phyloP scores from a whole-genome alignment of 2,329 filamentous ascomycete genomes.

The Orbilia quercus region DNA sequence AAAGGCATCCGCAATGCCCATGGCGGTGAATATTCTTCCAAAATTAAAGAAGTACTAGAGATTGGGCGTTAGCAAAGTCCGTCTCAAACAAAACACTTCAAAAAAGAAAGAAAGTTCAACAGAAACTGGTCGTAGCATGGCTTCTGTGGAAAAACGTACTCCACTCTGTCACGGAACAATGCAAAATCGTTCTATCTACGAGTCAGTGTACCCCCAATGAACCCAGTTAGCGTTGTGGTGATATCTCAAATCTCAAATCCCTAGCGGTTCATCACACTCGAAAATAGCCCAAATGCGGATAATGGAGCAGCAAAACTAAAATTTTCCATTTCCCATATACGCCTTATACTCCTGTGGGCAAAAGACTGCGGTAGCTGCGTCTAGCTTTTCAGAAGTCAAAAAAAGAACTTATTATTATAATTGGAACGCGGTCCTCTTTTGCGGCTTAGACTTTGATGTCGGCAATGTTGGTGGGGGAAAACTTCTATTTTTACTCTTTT shows the following conservation, averaged over 20 bases:
- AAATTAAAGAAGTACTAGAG: constrained; percentile 13
- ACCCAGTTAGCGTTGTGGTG: constrained; percentile 29
- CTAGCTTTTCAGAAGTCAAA: neutral
- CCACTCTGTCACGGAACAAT: constrained; percentile 3
- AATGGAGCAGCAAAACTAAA: too few relatives aligned
- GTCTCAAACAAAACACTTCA: neutral
- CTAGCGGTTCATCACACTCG: constrained; percentile 21
- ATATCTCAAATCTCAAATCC: constrained; percentile 24
- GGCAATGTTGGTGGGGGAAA: constrained; percentile 23
- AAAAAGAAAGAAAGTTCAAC: constrained; percentile 3
- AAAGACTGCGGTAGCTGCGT: constrained; percentile 31
- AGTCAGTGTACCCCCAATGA: constrained; percentile 34
- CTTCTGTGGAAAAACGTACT: neutral
- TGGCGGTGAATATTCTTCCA: constrained; percentile 29
- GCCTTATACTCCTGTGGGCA: constrained; percentile 39
- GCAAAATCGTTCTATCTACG: constrained; percentile 6
- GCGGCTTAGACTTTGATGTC: constrained; percentile 48
- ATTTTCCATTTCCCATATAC: too few relatives aligned
- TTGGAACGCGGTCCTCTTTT: constrained; percentile 40
- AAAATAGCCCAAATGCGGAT: constrained; percentile 23
- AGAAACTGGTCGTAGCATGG: neutral
- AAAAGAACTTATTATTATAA: constrained; percentile 26
- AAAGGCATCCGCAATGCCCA: too few relatives aligned
- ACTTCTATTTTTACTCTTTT: constrained; percentile 51
- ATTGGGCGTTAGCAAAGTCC: neutral